Conservation (phyloP, 768 basidiomycete species). For the Hydnomerulius pinastri region DNA sequence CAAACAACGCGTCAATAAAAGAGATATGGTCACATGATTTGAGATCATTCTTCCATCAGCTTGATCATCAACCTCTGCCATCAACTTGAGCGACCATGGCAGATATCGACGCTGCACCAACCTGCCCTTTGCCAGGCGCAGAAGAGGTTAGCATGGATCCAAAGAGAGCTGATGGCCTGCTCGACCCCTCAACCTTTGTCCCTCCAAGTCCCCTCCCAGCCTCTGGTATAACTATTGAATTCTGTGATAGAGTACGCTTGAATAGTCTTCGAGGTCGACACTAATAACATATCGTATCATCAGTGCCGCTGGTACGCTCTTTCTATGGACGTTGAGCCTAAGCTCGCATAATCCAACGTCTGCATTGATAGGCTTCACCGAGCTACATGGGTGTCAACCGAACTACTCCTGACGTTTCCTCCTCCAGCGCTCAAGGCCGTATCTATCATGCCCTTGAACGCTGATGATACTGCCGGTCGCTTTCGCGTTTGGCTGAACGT, state of each 20-base stretch:
- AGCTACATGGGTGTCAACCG: conserved; percentile 93
- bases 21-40: conserved; percentile 35
- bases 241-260: conserved; percentile 79
- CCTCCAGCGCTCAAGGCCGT: conserved; percentile 70
- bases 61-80: neutral
- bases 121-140: conserved; percentile 27
- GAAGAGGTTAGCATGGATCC: conserved; percentile 22
- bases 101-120: conserved; percentile 11
- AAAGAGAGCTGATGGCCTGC: conserved; percentile 14
- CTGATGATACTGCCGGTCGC: conserved; percentile 83
- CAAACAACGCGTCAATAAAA: conserved; percentile 56
- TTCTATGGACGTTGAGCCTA: neutral
- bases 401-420: conserved; percentile 88
- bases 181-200: conserved; percentile 56
- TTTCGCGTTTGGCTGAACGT: conserved; percentile 86
- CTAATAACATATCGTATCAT: conserved; percentile 7
- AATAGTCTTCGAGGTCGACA: neutral
- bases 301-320: conserved; percentile 80
- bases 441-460: conserved; percentile 70
- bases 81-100: conserved; percentile 23
- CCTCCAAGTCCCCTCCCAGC: conserved; percentile 48
- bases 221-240: conserved; percentile 82
- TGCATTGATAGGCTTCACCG: conserved; percentile 72
- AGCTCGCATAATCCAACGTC: neutral
- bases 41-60: conserved; percentile 1